Evolutionary conservation across 768 basidiomycete species (phyloP), one percentile per base, ranked within the genome.

Genomic region (Tubosaeta sp.): DNA sequence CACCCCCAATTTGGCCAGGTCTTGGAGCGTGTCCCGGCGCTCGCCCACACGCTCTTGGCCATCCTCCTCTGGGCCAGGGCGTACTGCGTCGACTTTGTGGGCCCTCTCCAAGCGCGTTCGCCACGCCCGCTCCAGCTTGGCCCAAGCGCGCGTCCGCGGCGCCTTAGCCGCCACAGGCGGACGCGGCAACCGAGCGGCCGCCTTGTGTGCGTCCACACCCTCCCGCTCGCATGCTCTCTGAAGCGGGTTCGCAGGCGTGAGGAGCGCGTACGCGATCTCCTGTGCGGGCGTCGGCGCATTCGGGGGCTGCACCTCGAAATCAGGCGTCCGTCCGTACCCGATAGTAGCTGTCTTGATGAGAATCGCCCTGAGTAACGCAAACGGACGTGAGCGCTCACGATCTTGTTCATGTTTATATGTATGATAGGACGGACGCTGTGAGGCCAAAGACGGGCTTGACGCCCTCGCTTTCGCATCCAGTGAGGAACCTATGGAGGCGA

Each of bases 371-470:
- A 12, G 37, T 22, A 41, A 42, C 25, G 13, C 13, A n/a, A n/a
- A n/a, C n/a, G 4, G 26, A 25, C 26, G 12, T 48, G 17, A 48
- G 47, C 17, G 8, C 11, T 27, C 17, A 11, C n/a, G n/a, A n/a
- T n/a, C n/a, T n/a, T n/a, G n/a, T n/a, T 29, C 26, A 8, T 27
- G 17, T 7, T 27, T 1, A 26, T 43, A 14, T 26, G n/a, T n/a
- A n/a, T 19, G 25, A 29, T 26, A 19, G 19, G 7, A 79, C 87
- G 56, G 65, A 94, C 91, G 91, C 83, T 27, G 92, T 95, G 9
- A 95, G 70, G 7, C 92, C 92, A 58, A 84, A 89, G 0, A 95
- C 81, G n/a, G 92, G 92, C 61, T 91, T 94, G 13, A 91, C 80
- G 1, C 92, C 91, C 13, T 85, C 84, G 3, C 78, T 82, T 65